Evolutionary conservation across 116 monocot species (phyloP), one percentile per base, ranked within the genome.

Genomic region (Phalaenopsis hybrid): DNA sequence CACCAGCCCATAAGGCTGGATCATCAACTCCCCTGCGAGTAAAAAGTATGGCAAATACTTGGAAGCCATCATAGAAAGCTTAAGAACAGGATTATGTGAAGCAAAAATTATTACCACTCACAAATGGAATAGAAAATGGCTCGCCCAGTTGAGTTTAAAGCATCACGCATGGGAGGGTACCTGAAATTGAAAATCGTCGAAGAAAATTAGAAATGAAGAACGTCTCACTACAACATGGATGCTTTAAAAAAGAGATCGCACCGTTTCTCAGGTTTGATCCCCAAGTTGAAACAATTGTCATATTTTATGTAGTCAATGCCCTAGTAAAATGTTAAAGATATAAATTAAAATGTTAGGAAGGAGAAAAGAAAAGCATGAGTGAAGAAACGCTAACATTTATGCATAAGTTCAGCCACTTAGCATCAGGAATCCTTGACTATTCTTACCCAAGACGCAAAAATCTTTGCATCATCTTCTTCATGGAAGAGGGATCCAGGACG

Each of bases 81-180:
- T 49, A 41, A 74, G 51, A 12, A 7, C 4, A 67, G 78, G 52
- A 45, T 73, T 72, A 83, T 74, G 21, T 79, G 17, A n/a, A 75
- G 77, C 1, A 13, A 58, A 49, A 82, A 73, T 44, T 17, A 33
- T 84, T 89, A 95, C 98, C 98, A 99, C 83, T 99, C 93, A 83
- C 98, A 99, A 4, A 99, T 33, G 65, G 98, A 99, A 85, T 90
- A 99, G 83, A 95, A 95, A 78, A 99, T 92, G 21, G 83, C 34
- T 8, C 87, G 88, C 13, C 93, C 91, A 81, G 90, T 90, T 63
- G 93, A 87, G 83, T 99, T 98, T 74, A 99, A 78, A 74, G 98
- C 98, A 85, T 98, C 93, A 49, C 91, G 86, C 98, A 98, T 98
- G 57, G 98, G 98, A 80, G 98, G 98, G 84, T 98, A 98, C 4